Evolutionary conservation across 139 green algal species (phyloP), one percentile per base, ranked within the genome.

Genomic region (Chlamydomonas sphaeroides): DNA sequence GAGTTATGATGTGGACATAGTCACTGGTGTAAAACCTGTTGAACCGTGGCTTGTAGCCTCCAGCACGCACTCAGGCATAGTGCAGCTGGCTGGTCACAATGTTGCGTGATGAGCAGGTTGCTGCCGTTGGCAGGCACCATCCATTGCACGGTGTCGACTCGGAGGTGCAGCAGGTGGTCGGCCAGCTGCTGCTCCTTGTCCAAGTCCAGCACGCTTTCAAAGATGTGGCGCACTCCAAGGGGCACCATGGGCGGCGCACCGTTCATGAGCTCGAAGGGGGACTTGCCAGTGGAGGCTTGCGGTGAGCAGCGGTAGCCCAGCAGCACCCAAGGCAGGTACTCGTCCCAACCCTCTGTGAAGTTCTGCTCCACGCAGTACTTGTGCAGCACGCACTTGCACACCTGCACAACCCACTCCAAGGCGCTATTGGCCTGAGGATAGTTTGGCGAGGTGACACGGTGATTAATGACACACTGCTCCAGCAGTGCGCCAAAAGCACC

Each of bases 401-500:
- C 76, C 45, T 87, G 78, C 14, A 91, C 80, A 1, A 61, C 38
- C 0, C 85, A 59, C 68, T 89, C 84, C 49, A 72, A 59, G 0
- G 84, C 51, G 2, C 87, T 65, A 39, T 91, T 73, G 21, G 57
- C 79, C 41, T 91, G 70, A 0, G 87, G 84, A 56, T 87, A 65
- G 21, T 79, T 15, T 6, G 83, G 53, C 0, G 68, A 39, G 26
- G 86, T 86, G 23, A 21, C 57, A 33, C 86, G 63, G 36, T 90
- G 86, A 56, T 84, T 65, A 10, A 90, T 84, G 41, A 84, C 62
- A 5, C 30, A 48, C 0, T 23, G 48, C 33, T 76, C 62, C 33
- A 88, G 42, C 38, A 87, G 36, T 36, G 53, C 67, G 25, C 65
- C 45, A 65, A 91, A 91, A 20, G 76, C 78, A 32, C 76, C 84